Percentiles rank a stretch among this genome's conserved stretches.
Conservation (phyloP, 1,139 yeast genomes). For the Suhomyces kunorum region DNA sequence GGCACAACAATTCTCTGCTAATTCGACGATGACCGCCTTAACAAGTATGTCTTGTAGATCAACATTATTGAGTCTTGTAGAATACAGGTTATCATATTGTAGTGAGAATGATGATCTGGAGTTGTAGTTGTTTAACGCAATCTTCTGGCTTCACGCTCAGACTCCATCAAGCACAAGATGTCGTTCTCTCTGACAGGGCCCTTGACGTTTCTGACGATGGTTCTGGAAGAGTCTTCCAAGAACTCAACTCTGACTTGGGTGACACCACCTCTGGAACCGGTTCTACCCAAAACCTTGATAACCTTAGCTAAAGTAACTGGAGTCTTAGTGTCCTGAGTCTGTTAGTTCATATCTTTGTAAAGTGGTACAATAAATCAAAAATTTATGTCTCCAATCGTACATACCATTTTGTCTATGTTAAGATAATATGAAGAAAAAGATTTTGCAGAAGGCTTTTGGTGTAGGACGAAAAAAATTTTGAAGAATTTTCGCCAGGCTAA, state of each 20-base stretch:
- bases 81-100: slow-evolving; percentile 13
- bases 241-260: slow-evolving; percentile 99
- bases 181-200: slow-evolving; percentile 99
- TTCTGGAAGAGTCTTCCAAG: slow-evolving; percentile 97
- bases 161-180: slow-evolving; percentile 98
- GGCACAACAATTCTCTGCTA: slow-evolving; percentile 10
- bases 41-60: slow-evolving; percentile 12
- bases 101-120: slow-evolving; percentile 12
- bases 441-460: slow-evolving; percentile 7
- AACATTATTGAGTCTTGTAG: slow-evolving; percentile 11
- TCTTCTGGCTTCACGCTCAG: slow-evolving; percentile 98
- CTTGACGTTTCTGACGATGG: slow-evolving; percentile 99
- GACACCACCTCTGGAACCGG: slow-evolving; percentile 99
- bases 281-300: slow-evolving; percentile 98
- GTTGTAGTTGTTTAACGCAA: slow-evolving; percentile 40
- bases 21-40: slow-evolving; percentile 7
- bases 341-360: slow-evolving; percentile 19
- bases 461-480: slow-evolving; percentile 10
- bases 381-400: slow-evolving; percentile 2
- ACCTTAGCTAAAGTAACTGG: slow-evolving; percentile 99
- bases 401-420: slow-evolving; percentile 14
- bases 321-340: slow-evolving; percentile 71
- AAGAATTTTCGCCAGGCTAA: slow-evolving; percentile 9
- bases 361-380: not conserved
- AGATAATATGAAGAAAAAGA: slow-evolving; percentile 11